phyloP scores from a whole-genome alignment of 2,329 filamentous ascomycete species.

The Hypoxylon sp. region DNA sequence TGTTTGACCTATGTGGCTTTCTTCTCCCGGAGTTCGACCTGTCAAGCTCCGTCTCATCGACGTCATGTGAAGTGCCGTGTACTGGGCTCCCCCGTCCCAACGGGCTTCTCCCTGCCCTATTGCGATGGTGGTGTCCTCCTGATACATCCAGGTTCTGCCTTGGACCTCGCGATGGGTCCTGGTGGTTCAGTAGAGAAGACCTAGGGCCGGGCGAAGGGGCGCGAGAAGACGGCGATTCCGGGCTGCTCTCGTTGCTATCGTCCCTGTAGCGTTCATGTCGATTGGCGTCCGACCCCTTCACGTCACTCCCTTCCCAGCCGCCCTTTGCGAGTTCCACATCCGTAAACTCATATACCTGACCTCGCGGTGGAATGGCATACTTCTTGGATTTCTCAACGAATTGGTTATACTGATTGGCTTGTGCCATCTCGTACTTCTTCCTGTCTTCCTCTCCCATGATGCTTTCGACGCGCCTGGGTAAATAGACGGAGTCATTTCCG shows the following conservation, averaged over 20 bases:
- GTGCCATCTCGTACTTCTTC: constrained; percentile 78
- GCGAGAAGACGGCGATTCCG: constrained; percentile 31
- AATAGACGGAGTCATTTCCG: constrained; percentile 70
- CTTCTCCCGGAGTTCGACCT: constrained; percentile 34
- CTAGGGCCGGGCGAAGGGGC: constrained; percentile 37
- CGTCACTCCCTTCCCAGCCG: constrained; percentile 58
- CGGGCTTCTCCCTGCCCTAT: constrained; percentile 55
- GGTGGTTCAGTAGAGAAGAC: constrained; percentile 24
- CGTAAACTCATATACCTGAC: constrained; percentile 64
- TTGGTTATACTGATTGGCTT: constrained; percentile 63
- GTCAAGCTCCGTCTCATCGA: constrained; percentile 50
- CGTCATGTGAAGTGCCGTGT: constrained; percentile 48
- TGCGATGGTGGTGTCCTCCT: constrained; percentile 44
- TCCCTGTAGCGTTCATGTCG: constrained; percentile 39
- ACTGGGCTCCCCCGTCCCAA: constrained; percentile 55
- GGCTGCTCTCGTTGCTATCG: constrained; percentile 43
- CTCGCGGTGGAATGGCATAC: constrained; percentile 54
- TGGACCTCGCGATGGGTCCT: constrained; percentile 31
- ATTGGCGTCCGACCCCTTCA: constrained; percentile 43
- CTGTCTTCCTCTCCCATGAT: constrained; percentile 84
- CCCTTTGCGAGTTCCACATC: constrained; percentile 58
- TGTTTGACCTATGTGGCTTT: constrained; percentile 21
- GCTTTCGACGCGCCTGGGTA: constrained; percentile 77
- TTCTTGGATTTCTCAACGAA: constrained; percentile 52
- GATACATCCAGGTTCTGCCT: constrained; percentile 44